A percentile compares a stretch with the other conserved stretches of the same genome.
These are phyloP conservation scores for Hirsutella minnesotensis DNA, from an alignment of 2,329 filamentous ascomycete genomes.

Conservation along the genomic window DNA sequence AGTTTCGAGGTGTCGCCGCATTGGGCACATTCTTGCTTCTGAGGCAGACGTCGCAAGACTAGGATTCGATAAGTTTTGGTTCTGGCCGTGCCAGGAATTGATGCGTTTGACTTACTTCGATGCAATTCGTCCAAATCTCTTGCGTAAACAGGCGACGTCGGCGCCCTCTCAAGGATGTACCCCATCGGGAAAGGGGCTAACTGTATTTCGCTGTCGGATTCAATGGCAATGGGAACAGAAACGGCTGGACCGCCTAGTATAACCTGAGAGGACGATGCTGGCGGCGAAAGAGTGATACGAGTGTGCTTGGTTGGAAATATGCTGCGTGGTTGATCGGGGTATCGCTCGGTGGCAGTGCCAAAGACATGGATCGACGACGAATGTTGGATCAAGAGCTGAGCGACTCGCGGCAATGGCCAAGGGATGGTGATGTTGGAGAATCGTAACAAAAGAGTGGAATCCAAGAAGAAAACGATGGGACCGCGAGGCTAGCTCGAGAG, in stretches of 20 bases:
- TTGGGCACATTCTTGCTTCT: slow-evolving; percentile 30
- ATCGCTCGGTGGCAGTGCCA: background rate
- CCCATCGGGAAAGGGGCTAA: no score
- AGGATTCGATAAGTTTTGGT: background rate
- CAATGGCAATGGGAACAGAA: no score
- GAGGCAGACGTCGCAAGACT: slow-evolving; percentile 12
- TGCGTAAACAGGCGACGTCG: no score
- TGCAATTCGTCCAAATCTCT: slow-evolving; percentile 19
- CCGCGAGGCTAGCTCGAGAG: slow-evolving; percentile 9
- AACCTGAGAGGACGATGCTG: no score
- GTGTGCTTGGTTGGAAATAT: no score
- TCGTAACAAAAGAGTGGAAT: slow-evolving; percentile 11
- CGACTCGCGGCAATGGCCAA: background rate
- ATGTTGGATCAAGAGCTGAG: background rate
- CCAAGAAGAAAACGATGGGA: slow-evolving; percentile 14
- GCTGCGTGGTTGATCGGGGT: background rate
- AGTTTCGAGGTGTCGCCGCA: slow-evolving; percentile 30
- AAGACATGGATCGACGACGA: background rate
- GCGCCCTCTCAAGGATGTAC: no score
- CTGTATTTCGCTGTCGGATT: background rate
- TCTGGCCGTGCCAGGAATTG: background rate
- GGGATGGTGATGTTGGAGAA: background rate
- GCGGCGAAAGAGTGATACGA: no score
- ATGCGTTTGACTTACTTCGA: slow-evolving; percentile 13
- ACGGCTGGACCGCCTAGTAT: no score